These are phyloP conservation scores for Falciphora oryzae DNA, from an alignment of 2,329 filamentous ascomycete genomes.

Conservation along the genomic window DNA sequence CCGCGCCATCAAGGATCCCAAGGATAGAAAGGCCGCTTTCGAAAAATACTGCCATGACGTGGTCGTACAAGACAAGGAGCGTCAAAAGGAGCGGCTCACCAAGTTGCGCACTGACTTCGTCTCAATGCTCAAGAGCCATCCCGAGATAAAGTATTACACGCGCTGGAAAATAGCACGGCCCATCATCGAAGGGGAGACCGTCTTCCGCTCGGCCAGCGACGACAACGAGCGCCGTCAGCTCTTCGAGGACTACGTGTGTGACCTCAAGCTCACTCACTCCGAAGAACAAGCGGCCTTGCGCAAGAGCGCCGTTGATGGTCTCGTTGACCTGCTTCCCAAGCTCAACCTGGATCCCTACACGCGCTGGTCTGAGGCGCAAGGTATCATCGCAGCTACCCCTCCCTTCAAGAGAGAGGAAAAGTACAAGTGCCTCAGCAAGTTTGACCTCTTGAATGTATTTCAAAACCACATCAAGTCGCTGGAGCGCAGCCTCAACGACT, in stretches of 20 bases:
- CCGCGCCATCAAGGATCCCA: constrained; percentile 86
- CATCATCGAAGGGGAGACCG: constrained; percentile 91
- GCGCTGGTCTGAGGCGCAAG: constrained; percentile 86
- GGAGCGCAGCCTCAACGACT: constrained; percentile 87
- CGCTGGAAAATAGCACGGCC: constrained; percentile 94
- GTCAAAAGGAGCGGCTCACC: constrained; percentile 83
- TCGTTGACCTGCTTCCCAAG: constrained; percentile 70
- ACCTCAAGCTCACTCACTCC: constrained; percentile 73
- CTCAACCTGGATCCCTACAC: constrained; percentile 89
- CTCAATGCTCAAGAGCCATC: constrained; percentile 92
- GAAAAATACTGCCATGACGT: constrained; percentile 93
- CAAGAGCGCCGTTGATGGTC: constrained; percentile 77
- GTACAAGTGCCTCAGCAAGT: constrained; percentile 78
- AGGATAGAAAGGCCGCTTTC: constrained; percentile 83
- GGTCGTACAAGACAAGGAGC: constrained; percentile 87
- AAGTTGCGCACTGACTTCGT: constrained; percentile 93
- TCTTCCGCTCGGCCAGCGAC: constrained; percentile 84
- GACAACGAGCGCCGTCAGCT: constrained; percentile 83
- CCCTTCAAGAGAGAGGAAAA: constrained; percentile 76
- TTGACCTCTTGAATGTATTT: constrained; percentile 87
- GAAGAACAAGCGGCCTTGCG: constrained; percentile 68
- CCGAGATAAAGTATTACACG: constrained; percentile 95
- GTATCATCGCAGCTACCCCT: constrained; percentile 69
- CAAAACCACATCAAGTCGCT: constrained; percentile 92
- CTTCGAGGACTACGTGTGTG: constrained; percentile 87